Conservation (phyloP, 2,329 filamentous ascomycete species). For the Xylaria sp. region DNA sequence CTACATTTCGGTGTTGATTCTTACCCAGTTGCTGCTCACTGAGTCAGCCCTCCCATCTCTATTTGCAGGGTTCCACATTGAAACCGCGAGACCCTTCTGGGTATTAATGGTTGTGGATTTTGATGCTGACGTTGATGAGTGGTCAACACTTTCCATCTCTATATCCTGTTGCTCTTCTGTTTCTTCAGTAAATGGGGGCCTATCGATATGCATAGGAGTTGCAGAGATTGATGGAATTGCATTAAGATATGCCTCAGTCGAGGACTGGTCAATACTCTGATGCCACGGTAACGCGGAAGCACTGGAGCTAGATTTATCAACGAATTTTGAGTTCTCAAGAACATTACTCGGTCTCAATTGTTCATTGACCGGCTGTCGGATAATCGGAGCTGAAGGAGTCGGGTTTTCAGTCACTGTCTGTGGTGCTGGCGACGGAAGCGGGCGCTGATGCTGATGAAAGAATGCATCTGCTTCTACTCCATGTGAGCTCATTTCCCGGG, state of each 20-base stretch:
- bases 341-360: too few species aligned
- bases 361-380: neutral
- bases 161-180: constrained; percentile 12
- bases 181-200: neutral
- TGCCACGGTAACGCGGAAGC: neutral
- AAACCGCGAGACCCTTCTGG: constrained; percentile 27
- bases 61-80: constrained; percentile 34
- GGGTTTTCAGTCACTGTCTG: neutral
- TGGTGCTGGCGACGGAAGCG: neutral
- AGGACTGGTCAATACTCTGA: neutral
- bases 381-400: neutral
- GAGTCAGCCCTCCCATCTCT: neutral
- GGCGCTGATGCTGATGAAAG: constrained; percentile 1
- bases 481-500: constrained; percentile 5
- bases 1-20: neutral
- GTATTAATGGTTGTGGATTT: neutral
- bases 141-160: constrained; percentile 16
- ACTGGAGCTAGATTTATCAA: neutral
- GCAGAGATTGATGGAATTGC: neutral
- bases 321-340: neutral
- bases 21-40: constrained; percentile 10
- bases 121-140: neutral
- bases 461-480: constrained; percentile 9
- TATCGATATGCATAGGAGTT: neutral
- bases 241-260: neutral